phyloP scores from a whole-genome alignment of 306 rosid species.

The Prinsepia uniflora region DNA sequence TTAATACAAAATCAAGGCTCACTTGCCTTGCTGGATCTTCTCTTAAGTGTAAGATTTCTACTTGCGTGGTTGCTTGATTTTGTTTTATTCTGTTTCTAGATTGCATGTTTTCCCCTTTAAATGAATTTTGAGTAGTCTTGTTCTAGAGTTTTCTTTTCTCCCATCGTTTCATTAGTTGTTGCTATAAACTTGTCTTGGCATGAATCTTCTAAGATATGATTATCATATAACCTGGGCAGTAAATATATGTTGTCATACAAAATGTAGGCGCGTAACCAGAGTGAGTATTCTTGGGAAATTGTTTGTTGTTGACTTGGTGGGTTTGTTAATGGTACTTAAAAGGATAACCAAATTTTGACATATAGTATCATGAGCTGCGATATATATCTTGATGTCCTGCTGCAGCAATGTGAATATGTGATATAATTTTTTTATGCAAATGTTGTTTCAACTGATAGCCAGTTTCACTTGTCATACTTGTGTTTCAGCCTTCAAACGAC shows the following conservation, averaged over 20 bases:
- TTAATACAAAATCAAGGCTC: conserved; percentile 69
- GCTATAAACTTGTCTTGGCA: not conserved
- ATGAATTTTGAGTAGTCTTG: not conserved
- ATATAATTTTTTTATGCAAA: not conserved
- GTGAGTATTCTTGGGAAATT: not conserved
- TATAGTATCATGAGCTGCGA: not conserved
- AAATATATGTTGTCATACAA: not conserved
- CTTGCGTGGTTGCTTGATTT: not conserved
- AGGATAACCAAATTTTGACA: not conserved
- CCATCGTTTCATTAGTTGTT: not conserved
- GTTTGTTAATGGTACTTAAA: not conserved
- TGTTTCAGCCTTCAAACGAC: conserved; percentile 31
- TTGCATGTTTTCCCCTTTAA: not conserved
- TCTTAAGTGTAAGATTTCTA: conserved; percentile 54
- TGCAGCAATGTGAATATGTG: not conserved
- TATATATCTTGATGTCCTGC: not conserved
- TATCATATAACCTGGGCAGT: not conserved
- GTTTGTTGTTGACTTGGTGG: not conserved
- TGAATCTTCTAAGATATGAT: not conserved
- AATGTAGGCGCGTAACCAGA: not conserved
- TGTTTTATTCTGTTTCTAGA: not conserved
- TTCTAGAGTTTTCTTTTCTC: not conserved
- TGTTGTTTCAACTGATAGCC: not conserved
- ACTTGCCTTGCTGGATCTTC: conserved; percentile 88
- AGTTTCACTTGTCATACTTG: conserved; percentile 12